Evolutionary conservation across 495 filamentous ascomycete genomes (phyloP).

Genomic region (Annulohypoxylon moriforme): DNA sequence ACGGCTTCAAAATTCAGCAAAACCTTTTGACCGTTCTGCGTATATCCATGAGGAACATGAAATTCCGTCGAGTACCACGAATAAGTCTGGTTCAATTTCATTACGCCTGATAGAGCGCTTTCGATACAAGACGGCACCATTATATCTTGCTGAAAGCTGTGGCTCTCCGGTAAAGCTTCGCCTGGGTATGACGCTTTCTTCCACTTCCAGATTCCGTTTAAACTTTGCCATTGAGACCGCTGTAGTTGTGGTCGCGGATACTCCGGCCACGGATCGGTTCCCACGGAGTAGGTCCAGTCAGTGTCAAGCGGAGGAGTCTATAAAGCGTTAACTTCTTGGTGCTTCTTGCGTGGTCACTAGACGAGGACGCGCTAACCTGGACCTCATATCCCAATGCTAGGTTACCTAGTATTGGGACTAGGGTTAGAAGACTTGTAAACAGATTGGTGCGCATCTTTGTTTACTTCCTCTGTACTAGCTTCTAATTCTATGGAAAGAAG

Average conservation of each 20-base stretch:
- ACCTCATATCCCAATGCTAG: slow-evolving; percentile 48
- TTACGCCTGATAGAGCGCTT: slow-evolving; percentile 62
- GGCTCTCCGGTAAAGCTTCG: slow-evolving; percentile 46
- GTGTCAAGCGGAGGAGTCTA: slow-evolving; percentile 65
- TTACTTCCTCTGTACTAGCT: slow-evolving; percentile 24
- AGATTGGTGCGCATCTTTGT: slow-evolving; percentile 27
- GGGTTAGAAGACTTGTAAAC: slow-evolving; percentile 30
- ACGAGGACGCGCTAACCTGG: slow-evolving; percentile 34
- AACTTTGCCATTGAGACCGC: slow-evolving; percentile 68
- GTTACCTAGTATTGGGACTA: slow-evolving; percentile 29
- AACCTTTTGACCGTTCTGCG: slow-evolving; percentile 48
- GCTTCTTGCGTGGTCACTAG: background rate
- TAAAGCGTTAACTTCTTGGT: slow-evolving; percentile 26
- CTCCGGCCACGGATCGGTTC: slow-evolving; percentile 73
- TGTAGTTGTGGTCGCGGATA: slow-evolving; percentile 72
- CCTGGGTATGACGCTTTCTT: slow-evolving; percentile 56
- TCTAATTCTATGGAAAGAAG: slow-evolving; percentile 9
- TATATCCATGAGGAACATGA: slow-evolving; percentile 61
- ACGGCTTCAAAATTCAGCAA: slow-evolving; percentile 77
- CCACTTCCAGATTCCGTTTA: slow-evolving; percentile 77
- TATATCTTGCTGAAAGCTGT: slow-evolving; percentile 58
- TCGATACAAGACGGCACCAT: slow-evolving; percentile 75
- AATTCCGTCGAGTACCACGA: slow-evolving; percentile 73
- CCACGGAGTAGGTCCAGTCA: slow-evolving; percentile 70
- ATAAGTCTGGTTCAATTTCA: slow-evolving; percentile 58